Percentiles rank a stretch among this genome's conserved stretches.
phyloP scores from a whole-genome alignment of 371 early-diverging fungal species.

The Circinella umbellata region DNA sequence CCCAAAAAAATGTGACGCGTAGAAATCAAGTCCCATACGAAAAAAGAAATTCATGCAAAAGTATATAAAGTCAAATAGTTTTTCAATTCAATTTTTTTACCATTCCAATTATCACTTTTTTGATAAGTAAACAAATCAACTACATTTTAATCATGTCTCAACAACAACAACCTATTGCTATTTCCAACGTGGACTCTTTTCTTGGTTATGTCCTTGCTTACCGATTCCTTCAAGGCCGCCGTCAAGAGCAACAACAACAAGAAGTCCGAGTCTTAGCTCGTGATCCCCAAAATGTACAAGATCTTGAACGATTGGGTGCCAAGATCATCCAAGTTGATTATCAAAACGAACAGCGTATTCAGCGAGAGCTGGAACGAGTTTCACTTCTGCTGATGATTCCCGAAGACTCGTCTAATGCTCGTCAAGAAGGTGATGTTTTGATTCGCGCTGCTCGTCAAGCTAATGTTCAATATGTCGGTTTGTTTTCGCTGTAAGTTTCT shows the following conservation, averaged over 20 bases:
- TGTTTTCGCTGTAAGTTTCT: conserved; percentile 41
- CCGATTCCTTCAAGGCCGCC: conserved; percentile 28
- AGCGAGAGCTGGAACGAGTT: conserved; percentile 25
- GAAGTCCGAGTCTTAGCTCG: conserved; percentile 41
- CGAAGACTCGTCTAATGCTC: conserved; percentile 31
- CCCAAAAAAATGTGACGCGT: conserved; percentile 1
- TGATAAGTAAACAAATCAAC: neutral
- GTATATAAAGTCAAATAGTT: neutral
- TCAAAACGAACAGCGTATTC: conserved; percentile 28
- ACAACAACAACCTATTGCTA: conserved; percentile 26
- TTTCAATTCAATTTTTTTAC: neutral
- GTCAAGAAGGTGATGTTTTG: conserved; percentile 38
- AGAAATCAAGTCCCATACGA: neutral
- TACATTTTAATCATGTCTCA: conserved; percentile 27
- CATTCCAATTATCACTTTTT: neutral
- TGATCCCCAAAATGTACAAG: conserved; percentile 24
- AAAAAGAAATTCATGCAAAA: conserved; percentile 10
- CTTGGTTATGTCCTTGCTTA: conserved; percentile 40
- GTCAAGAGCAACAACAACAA: conserved; percentile 9
- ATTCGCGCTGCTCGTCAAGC: conserved; percentile 28
- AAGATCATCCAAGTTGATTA: conserved; percentile 39
- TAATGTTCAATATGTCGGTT: conserved; percentile 29
- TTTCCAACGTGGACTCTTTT: conserved; percentile 43
- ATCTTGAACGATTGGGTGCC: conserved; percentile 35
- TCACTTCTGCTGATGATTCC: conserved; percentile 28